Evolutionary conservation across 2,329 filamentous ascomycete genomes (phyloP).

Genomic region (Ophiostoma montium): DNA sequence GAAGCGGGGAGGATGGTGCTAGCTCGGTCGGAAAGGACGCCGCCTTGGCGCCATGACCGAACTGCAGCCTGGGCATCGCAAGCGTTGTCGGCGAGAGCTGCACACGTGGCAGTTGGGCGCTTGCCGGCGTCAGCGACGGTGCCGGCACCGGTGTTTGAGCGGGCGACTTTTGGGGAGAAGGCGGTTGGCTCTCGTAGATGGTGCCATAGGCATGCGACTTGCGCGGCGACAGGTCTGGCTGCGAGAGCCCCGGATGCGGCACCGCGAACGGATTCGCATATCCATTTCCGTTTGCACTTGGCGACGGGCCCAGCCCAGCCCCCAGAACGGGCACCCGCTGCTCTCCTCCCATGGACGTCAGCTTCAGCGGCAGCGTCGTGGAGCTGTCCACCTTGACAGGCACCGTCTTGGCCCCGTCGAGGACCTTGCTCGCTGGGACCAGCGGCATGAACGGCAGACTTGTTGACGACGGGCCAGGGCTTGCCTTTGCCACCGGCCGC

Average conservation of each 20-base stretch:
- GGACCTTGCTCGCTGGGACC: background rate
- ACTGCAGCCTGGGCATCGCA: conserved; percentile 20
- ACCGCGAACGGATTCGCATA: conserved; percentile 28
- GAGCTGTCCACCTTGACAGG: conserved; percentile 6
- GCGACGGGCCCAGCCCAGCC: background rate
- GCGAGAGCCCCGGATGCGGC: conserved; percentile 27
- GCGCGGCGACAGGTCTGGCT: conserved; percentile 26
- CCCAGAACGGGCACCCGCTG: background rate
- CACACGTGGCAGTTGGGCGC: conserved; percentile 3
- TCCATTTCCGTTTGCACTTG: conserved; percentile 7
- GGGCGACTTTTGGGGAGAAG: conserved; percentile 5
- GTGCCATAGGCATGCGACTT: conserved; percentile 26
- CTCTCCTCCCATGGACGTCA: background rate
- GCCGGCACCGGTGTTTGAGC: background rate
- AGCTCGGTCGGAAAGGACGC: conserved; percentile 14
- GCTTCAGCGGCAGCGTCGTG: background rate
- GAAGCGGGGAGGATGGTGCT: conserved; percentile 25
- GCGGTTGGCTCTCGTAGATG: conserved; percentile 22
- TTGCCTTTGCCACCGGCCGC: too few species aligned
- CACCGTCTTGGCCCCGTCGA: background rate
- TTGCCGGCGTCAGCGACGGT: conserved; percentile 7
- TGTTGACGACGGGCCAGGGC: background rate
- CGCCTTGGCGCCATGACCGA: background rate
- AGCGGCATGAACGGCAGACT: background rate
- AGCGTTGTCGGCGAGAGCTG: conserved; percentile 14